Conservation (phyloP, 768 basidiomycete species). For the Boletellus sp. region DNA sequence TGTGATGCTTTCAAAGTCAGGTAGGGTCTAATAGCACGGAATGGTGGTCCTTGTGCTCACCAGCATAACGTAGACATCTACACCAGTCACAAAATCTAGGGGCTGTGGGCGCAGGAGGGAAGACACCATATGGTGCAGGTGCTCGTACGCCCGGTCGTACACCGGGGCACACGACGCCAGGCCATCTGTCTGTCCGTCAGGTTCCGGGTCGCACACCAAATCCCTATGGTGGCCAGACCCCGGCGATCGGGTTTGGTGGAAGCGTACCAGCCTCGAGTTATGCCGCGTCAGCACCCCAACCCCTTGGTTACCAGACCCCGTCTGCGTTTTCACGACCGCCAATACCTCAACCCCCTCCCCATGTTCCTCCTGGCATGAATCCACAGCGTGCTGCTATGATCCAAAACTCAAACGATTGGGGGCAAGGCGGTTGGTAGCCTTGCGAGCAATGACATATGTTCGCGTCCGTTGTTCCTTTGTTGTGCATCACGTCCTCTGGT, state of each 20-base stretch:
- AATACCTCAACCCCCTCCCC: slow-evolving; percentile 40
- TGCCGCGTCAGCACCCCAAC: slow-evolving; percentile 30
- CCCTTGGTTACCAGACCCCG: slow-evolving; percentile 41
- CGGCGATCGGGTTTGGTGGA: slow-evolving; percentile 29
- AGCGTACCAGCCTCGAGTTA: slow-evolving; percentile 27
- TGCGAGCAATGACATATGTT: slow-evolving; percentile 13
- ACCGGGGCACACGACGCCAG: slow-evolving; percentile 74
- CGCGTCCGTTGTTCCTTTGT: slow-evolving; percentile 14
- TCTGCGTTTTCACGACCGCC: slow-evolving; percentile 38
- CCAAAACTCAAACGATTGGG: slow-evolving; percentile 44
- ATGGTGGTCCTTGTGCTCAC: not conserved
- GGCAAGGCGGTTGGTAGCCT: slow-evolving; percentile 31
- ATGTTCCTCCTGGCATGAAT: slow-evolving; percentile 59
- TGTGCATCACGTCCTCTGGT: slow-evolving; percentile 11
- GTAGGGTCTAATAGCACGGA: slow-evolving; percentile 33
- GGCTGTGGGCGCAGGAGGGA: slow-evolving; percentile 54
- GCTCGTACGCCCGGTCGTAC: slow-evolving; percentile 75
- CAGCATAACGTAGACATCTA: slow-evolving; percentile 50
- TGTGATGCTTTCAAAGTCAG: slow-evolving; percentile 97
- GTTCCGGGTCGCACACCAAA: slow-evolving; percentile 69
- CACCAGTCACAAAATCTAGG: slow-evolving; percentile 71
- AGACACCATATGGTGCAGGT: slow-evolving; percentile 76
- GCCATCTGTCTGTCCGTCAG: slow-evolving; percentile 73
- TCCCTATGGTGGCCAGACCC: slow-evolving; percentile 57
- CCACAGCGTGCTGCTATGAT: slow-evolving; percentile 65